These are phyloP conservation scores for Rhodofomes roseus DNA, from an alignment of 1,284 basidiomycete genomes.

Conservation along the genomic window DNA sequence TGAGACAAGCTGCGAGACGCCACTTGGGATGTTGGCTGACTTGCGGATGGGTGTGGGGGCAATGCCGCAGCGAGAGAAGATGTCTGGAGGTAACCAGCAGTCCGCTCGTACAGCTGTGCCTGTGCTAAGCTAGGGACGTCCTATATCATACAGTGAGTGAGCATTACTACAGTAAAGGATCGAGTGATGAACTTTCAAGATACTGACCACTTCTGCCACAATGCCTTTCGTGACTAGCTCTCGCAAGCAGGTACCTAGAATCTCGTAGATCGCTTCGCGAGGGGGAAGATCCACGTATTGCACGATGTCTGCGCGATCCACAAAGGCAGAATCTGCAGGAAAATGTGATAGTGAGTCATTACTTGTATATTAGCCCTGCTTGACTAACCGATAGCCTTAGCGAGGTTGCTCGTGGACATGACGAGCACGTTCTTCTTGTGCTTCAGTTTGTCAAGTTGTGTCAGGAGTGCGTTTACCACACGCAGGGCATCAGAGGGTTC, in stretches of 20 bases:
- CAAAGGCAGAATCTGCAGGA: conserved; percentile 81
- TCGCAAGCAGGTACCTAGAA: conserved; percentile 78
- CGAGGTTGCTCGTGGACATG: conserved; percentile 96
- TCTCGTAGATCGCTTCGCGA: conserved; percentile 90
- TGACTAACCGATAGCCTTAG: conserved; percentile 83
- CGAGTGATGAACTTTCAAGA: not conserved
- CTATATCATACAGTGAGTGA: conserved; percentile 30
- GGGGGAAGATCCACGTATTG: conserved; percentile 93
- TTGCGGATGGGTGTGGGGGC: not conserved
- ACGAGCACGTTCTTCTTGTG: conserved; percentile 91
- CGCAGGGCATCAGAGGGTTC: conserved; percentile 96
- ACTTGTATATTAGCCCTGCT: not conserved
- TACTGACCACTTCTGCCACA: conserved; percentile 53
- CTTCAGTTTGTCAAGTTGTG: conserved; percentile 95
- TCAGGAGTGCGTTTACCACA: conserved; percentile 95
- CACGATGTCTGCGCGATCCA: conserved; percentile 95
- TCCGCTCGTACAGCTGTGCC: conserved; percentile 54
- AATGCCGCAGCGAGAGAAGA: not conserved
- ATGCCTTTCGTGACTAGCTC: conserved; percentile 81
- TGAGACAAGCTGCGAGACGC: not conserved
- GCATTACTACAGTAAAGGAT: not conserved
- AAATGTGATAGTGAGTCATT: not conserved
- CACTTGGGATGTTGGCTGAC: not conserved
- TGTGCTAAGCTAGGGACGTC: conserved; percentile 58
- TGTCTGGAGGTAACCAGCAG: conserved; percentile 21